Evolutionary conservation across 306 rosid genomes (phyloP).

Genomic region (peach (Prunus persica)): Prunus_persica_NCBIv2 NC_034011.1:26166001-26166500

Average conservation of each 20-base stretch:
- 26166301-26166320: conserved; percentile 49
- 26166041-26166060: conserved; percentile 83
- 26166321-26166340: background rate
- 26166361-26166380: background rate
- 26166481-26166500: background rate
- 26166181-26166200: conserved; percentile 61
- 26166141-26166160: conserved; percentile 46
- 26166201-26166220: conserved; percentile 73
- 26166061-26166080: conserved; percentile 58
- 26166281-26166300: conserved; percentile 77
- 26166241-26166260: conserved; percentile 81
- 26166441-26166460: background rate
- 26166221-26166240: conserved; percentile 73
- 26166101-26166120: conserved; percentile 55
- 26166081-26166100: conserved; percentile 52
- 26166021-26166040: conserved; percentile 89
- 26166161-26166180: conserved; percentile 58
- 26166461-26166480: background rate
- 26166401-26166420: background rate
- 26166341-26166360: background rate
- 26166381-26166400: background rate
- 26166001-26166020: conserved; percentile 86
- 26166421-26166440: background rate
- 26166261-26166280: conserved; percentile 86
- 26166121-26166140: conserved; percentile 64